Percentiles rank a stretch among this genome's conserved stretches.
phyloP scores from a whole-genome alignment of 176 grass and related monocot genomes.

The Paspalum notatum region DNA sequence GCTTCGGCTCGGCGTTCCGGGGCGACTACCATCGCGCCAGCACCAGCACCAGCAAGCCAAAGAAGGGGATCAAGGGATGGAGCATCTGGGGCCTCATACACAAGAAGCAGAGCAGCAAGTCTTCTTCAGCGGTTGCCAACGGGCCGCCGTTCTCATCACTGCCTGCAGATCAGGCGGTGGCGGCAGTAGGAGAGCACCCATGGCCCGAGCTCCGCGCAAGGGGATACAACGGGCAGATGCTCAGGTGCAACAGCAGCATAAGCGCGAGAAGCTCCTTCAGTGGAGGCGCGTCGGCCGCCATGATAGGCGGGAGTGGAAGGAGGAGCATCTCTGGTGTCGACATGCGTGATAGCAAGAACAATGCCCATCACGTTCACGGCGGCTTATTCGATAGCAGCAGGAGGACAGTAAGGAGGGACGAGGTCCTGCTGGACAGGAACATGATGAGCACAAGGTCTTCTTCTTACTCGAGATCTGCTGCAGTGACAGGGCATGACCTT shows the following conservation, averaged over 20 bases:
- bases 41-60: conserved; percentile 56
- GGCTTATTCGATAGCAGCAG: no score
- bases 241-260: conserved; percentile 74
- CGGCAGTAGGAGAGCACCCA: background rate
- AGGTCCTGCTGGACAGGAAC: conserved; percentile 71
- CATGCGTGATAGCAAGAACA: conserved; percentile 27
- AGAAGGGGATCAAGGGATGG: conserved; percentile 84
- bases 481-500: conserved; percentile 29
- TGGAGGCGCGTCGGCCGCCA: conserved; percentile 1
- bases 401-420: conserved; percentile 49
- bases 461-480: conserved; percentile 33
- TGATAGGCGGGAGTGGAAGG: conserved; percentile 46
- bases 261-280: conserved; percentile 70
- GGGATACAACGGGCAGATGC: conserved; percentile 59
- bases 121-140: no score
- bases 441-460: conserved; percentile 53
- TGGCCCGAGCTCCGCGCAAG: conserved; percentile 62
- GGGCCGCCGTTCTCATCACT: no score
- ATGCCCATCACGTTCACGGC: background rate
- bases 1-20: conserved; percentile 50
- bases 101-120: conserved; percentile 53
- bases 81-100: conserved; percentile 78
- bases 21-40: background rate
- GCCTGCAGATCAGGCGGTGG: conserved; percentile 21
- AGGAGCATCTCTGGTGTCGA: conserved; percentile 56